These are phyloP conservation scores for Polytrichum formosum DNA, from an alignment of 225 moss, liverwort and hornwort genomes.

Conservation along the genomic window DNA sequence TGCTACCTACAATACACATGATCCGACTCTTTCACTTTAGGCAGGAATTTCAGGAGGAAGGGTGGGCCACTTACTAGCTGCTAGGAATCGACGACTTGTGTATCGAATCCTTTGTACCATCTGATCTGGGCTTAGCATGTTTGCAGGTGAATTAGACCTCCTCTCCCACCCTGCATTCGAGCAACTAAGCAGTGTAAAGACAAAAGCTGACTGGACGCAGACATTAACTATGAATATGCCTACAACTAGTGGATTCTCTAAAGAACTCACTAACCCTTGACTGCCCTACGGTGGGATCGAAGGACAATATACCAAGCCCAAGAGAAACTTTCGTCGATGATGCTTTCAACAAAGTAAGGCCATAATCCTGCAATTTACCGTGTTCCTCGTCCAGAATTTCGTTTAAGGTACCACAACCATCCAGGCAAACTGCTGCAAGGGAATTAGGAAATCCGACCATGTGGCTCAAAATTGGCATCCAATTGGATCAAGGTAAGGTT, in stretches of 20 bases:
- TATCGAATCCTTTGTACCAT: slow-evolving; percentile 39
- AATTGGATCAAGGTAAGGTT: no score
- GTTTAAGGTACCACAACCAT: no score
- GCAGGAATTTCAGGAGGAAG: slow-evolving; percentile 26
- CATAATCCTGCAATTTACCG: not conserved
- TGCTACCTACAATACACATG: slow-evolving; percentile 2
- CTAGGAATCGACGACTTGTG: slow-evolving; percentile 47
- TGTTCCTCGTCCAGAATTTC: no score
- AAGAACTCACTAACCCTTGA: not conserved
- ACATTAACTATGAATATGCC: no score
- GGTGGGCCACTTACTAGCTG: slow-evolving; percentile 44
- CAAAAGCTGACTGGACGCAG: slow-evolving; percentile 4
- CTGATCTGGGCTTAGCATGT: slow-evolving; percentile 43
- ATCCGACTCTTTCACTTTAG: slow-evolving; percentile 7
- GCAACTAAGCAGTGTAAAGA: slow-evolving; percentile 51
- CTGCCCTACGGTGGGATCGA: not conserved
- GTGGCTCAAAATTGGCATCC: no score
- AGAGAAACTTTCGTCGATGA: not conserved
- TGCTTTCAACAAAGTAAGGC: no score
- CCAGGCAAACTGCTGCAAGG: no score
- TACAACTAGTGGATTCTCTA: not conserved
- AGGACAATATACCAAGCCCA: not conserved
- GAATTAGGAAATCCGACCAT: no score
- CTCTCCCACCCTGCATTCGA: slow-evolving; percentile 59
- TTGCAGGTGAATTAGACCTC: slow-evolving; percentile 45